A percentile compares a stretch with the other conserved stretches of the same genome.
phyloP scores from a whole-genome alignment of 2,329 filamentous ascomycete species.

The Talaromyces sp. region DNA sequence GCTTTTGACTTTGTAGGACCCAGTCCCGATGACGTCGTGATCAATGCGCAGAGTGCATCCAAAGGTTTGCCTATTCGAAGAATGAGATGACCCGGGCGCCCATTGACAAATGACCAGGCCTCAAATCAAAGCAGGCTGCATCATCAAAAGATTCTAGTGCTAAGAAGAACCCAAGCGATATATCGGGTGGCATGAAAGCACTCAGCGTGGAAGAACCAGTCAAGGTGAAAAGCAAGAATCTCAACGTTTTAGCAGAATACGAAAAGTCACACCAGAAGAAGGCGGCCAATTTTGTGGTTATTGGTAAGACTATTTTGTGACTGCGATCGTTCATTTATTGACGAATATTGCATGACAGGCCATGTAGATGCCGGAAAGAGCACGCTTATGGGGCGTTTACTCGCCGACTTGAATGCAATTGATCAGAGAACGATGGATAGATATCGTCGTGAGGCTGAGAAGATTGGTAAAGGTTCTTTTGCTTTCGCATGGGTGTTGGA shows the following conservation, averaged over 20 bases:
- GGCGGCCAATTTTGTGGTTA: conserved; percentile 84
- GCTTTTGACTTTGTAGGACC: conserved; percentile 68
- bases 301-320: conserved; percentile 55
- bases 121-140: conserved; percentile 39
- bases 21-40: conserved; percentile 86
- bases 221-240: conserved; percentile 65
- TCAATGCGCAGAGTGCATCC: conserved; percentile 69
- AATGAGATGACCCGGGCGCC: conserved; percentile 28
- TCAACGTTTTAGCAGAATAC: conserved; percentile 80
- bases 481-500: conserved; percentile 96
- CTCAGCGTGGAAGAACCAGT: conserved; percentile 48
- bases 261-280: conserved; percentile 71
- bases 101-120: conserved; percentile 43
- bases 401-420: conserved; percentile 83
- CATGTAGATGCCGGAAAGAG: conserved; percentile 98
- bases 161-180: conserved; percentile 39
- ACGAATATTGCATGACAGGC: conserved; percentile 45
- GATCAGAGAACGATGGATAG: conserved; percentile 85
- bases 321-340: conserved; percentile 10
- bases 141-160: conserved; percentile 33
- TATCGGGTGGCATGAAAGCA: conserved; percentile 46
- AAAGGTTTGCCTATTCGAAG: conserved; percentile 65
- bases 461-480: conserved; percentile 90
- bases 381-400: conserved; percentile 90
- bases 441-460: conserved; percentile 82